A percentile compares a stretch with the other conserved stretches of the same genome.
These are phyloP conservation scores for Malus asiatica DNA, from an alignment of 306 rosid species.

Conservation along the genomic window DNA sequence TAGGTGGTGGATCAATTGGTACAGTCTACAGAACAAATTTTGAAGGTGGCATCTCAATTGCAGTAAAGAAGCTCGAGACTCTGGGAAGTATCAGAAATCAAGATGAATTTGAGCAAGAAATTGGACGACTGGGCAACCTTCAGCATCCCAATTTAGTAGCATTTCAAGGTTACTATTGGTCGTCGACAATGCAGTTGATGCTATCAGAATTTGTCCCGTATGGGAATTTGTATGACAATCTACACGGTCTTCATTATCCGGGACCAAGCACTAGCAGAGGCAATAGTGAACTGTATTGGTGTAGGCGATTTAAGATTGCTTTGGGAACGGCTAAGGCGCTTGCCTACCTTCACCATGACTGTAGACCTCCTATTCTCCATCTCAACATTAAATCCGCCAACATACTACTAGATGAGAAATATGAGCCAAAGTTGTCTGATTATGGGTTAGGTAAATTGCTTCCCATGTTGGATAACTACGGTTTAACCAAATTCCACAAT, in stretches of 20 bases:
- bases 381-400: conserved; percentile 91
- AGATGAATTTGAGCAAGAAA: conserved; percentile 90
- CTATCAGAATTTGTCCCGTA: conserved; percentile 79
- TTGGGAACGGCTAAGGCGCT: conserved; percentile 87
- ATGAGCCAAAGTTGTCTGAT: conserved; percentile 81
- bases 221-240: conserved; percentile 82
- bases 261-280: conserved; percentile 81
- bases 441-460: conserved; percentile 85
- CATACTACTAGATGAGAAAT: conserved; percentile 76
- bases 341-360: conserved; percentile 93
- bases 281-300: conserved; percentile 63
- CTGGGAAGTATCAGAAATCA: conserved; percentile 88
- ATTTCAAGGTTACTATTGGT: conserved; percentile 94
- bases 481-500: conserved; percentile 72
- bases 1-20: conserved; percentile 90
- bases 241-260: conserved; percentile 60
- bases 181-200: conserved; percentile 85
- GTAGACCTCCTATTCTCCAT: conserved; percentile 85
- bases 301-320: conserved; percentile 73
- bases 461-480: conserved; percentile 76
- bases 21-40: conserved; percentile 77
- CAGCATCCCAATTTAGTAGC: conserved; percentile 71
- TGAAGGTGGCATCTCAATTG: conserved; percentile 83
- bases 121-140: conserved; percentile 73
- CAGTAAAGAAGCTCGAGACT: conserved; percentile 92